Conservation (phyloP, 1,284 basidiomycete genomes). For the Vanrija pseudolonga region DNA sequence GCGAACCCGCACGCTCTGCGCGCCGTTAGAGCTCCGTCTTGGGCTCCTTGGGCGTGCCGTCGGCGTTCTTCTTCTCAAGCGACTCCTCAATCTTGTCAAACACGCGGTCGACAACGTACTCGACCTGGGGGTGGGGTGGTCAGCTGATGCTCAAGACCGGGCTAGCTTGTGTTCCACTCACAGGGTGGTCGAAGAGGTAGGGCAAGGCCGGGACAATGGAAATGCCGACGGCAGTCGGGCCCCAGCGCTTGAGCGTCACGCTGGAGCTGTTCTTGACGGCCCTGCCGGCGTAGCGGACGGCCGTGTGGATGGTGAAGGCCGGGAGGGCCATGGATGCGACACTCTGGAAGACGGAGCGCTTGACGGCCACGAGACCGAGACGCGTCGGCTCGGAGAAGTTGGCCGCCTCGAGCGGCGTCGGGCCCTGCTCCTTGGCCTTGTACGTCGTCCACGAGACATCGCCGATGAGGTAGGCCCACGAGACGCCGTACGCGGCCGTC, state of each 20-base stretch:
- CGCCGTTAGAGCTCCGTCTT: neutral
- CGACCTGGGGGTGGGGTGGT: slow-evolving; percentile 51
- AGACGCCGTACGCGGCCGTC: slow-evolving; percentile 69
- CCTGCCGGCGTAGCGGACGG: slow-evolving; percentile 72
- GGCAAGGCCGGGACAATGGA: slow-evolving; percentile 75
- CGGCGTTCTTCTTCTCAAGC: slow-evolving; percentile 23
- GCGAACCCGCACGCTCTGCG: no score
- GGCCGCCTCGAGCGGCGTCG: slow-evolving; percentile 66
- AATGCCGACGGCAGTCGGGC: slow-evolving; percentile 61
- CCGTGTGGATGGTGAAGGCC: slow-evolving; percentile 74
- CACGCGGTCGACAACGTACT: slow-evolving; percentile 50
- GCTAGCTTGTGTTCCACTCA: slow-evolving; percentile 17
- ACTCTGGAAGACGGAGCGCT: slow-evolving; percentile 81
- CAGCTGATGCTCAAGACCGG: neutral
- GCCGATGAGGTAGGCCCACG: slow-evolving; percentile 70
- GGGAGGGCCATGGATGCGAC: slow-evolving; percentile 70
- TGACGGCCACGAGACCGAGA: slow-evolving; percentile 65
- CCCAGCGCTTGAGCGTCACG: slow-evolving; percentile 66
- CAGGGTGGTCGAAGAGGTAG: slow-evolving; percentile 78
- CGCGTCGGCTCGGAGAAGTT: slow-evolving; percentile 73
- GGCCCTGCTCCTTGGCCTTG: slow-evolving; percentile 71
- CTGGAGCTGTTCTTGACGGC: slow-evolving; percentile 65
- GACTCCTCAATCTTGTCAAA: slow-evolving; percentile 53
- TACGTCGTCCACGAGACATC: slow-evolving; percentile 91
- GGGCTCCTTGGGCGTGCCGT: neutral